Percentiles rank a stretch among this genome's conserved stretches.
Conservation (phyloP, 371 early-diverging fungal genomes). For the Saksenaea oblongispora region DNA sequence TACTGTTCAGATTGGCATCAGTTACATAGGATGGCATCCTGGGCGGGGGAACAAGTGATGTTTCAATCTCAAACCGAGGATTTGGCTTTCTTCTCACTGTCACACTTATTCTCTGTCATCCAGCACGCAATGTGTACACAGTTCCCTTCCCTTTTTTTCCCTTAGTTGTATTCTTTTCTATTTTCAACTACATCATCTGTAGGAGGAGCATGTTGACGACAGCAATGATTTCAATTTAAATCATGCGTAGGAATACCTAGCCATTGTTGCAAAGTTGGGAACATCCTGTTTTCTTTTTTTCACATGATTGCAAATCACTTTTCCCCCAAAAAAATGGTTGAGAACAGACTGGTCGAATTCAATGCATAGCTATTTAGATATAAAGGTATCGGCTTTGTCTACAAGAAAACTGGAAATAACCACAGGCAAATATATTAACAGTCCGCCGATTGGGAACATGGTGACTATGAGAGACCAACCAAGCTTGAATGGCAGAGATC, state of each 20-base stretch:
- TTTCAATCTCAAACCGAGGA: background rate
- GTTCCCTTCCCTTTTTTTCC: background rate
- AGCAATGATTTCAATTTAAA: background rate
- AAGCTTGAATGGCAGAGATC: constrained; percentile 10
- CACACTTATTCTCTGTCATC: background rate
- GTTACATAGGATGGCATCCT: constrained; percentile 49
- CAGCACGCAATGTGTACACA: background rate
- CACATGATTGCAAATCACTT: background rate
- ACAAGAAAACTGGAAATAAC: background rate
- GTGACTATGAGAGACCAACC: constrained; percentile 6
- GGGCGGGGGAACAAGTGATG: background rate
- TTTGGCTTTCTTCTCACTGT: background rate
- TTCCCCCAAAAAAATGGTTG: background rate
- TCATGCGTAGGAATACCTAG: background rate
- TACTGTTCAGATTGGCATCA: constrained; percentile 50
- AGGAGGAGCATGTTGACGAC: no score
- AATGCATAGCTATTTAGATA: background rate
- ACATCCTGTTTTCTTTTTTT: background rate
- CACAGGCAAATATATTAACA: constrained; percentile 6
- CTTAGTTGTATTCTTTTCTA: background rate
- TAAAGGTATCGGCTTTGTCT: background rate
- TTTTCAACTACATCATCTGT: background rate
- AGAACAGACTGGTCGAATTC: background rate
- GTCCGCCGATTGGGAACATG: constrained; percentile 8
- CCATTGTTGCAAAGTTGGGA: background rate